Conservation (phyloP, 2,329 filamentous ascomycete genomes). For the Venturia aucupariae region DNA sequence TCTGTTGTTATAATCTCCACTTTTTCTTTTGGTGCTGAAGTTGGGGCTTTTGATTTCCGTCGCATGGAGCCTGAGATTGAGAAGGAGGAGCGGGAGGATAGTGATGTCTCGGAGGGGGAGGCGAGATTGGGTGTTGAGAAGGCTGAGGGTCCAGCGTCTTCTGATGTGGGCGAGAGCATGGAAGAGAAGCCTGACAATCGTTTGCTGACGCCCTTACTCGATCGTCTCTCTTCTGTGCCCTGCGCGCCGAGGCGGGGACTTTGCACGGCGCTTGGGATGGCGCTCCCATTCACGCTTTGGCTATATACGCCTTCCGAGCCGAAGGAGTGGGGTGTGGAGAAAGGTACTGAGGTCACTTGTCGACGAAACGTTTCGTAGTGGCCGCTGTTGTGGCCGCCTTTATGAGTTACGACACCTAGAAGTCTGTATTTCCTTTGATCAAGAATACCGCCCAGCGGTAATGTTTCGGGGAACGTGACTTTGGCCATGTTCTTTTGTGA, state of each 20-base stretch:
- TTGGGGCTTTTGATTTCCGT: background rate
- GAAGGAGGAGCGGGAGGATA: constrained; percentile 27
- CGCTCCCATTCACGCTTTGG: constrained; percentile 1
- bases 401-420: constrained; percentile 82
- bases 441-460: constrained; percentile 72
- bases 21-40: constrained; percentile 10
- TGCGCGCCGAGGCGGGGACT: constrained; percentile 7
- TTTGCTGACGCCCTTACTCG: background rate
- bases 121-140: constrained; percentile 16
- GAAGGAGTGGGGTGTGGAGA: constrained; percentile 72
- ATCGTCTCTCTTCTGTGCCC: background rate
- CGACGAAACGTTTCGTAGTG: constrained; percentile 95
- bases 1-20: constrained; percentile 17
- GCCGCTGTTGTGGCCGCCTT: constrained; percentile 89
- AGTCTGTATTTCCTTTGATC: constrained; percentile 74
- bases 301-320: constrained; percentile 61
- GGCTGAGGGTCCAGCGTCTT: constrained; percentile 25
- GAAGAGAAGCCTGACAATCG: background rate
- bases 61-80: constrained; percentile 11
- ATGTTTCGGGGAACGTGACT: constrained; percentile 79
- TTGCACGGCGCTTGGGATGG: constrained; percentile 2
- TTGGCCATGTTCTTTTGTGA: constrained; percentile 94
- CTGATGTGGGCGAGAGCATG: constrained; percentile 19
- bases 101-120: constrained; percentile 23
- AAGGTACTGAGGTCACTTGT: constrained; percentile 71